Percentiles rank a stretch among this genome's conserved stretches.
phyloP scores from a whole-genome alignment of 2,329 filamentous ascomycete genomes.

The Aspergillus versicolor region DNA sequence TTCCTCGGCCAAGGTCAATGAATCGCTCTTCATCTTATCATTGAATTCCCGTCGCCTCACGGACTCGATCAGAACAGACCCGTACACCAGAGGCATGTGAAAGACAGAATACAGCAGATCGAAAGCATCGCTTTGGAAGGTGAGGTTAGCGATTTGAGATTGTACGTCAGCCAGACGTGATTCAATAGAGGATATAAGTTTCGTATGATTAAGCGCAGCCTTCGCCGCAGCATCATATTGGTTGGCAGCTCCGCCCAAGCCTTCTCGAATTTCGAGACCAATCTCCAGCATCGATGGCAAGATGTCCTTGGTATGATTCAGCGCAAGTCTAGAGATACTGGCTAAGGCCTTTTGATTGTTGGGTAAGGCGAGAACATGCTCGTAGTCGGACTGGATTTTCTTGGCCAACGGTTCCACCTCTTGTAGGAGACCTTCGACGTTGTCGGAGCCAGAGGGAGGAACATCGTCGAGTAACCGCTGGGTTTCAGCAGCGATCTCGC shows the following conservation, averaged over 20 bases:
- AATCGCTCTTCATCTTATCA: slow-evolving; percentile 85
- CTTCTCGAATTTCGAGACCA: slow-evolving; percentile 54
- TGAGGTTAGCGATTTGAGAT: slow-evolving; percentile 67
- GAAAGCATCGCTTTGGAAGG: slow-evolving; percentile 76
- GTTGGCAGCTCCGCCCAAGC: slow-evolving; percentile 53
- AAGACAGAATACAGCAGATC: slow-evolving; percentile 77
- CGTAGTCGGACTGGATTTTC: slow-evolving; percentile 84
- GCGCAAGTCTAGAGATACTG: slow-evolving; percentile 63
- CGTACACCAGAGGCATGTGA: slow-evolving; percentile 84
- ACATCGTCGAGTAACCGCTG: slow-evolving; percentile 35
- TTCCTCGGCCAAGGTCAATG: slow-evolving; percentile 84
- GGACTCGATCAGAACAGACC: slow-evolving; percentile 81
- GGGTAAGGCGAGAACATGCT: slow-evolving; percentile 69
- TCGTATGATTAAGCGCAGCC: slow-evolving; percentile 73
- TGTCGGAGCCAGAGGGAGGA: slow-evolving; percentile 58
- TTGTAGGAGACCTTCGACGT: slow-evolving; percentile 68
- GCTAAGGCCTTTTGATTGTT: slow-evolving; percentile 64
- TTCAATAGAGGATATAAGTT: slow-evolving; percentile 76
- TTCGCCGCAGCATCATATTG: slow-evolving; percentile 67
- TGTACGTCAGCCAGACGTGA: slow-evolving; percentile 71
- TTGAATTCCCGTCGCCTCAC: slow-evolving; percentile 86
- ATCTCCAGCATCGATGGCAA: slow-evolving; percentile 61
- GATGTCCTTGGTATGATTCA: slow-evolving; percentile 63
- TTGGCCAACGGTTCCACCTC: slow-evolving; percentile 84
- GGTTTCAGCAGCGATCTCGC: slow-evolving; percentile 60